Base-by-base conservation (phyloP, 2,329 filamentous ascomycete genomes). In the Diaporthe ilicicola region DNA sequence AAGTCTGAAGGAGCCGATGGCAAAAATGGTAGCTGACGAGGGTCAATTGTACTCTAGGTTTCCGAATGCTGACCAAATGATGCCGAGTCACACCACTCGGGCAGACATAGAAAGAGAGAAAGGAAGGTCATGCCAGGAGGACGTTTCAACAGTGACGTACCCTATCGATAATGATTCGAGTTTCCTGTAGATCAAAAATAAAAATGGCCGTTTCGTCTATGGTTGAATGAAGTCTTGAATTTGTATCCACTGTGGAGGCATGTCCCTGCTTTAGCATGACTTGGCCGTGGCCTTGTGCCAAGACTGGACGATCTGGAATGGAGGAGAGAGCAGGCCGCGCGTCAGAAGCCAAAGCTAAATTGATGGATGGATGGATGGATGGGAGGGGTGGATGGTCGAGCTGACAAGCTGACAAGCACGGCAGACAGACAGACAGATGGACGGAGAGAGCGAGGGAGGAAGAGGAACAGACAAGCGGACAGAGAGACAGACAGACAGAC, bases 271-370 rank as follows among this genome's bases (percentile, higher is more conserved):
- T n/a, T 24, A 37, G 51, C n/a, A 50, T 50, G 65, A 59, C 65
- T 48, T 50, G 65, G 55, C 32, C 34, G 13, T 32, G 37, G 39
- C 54, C 54, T 24, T 48, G 42, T 19, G 42, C 22, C 53, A 27
- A 29, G 42, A 29, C 53, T n/a, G 22, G 50, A 70, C 42, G 44
- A 29, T 32, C 29, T 42, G 32, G 54, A 59, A 17, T 34, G 29
- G 29, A 12, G n/a, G 24, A 50, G 34, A 39, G 10, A 39, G 10
- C 48, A 42, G 54, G 69, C 46, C 69, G 69, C 69, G 69, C 69
- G 69, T 59, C 51, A 56, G 27, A 64, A 50, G 59, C 44, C 62
- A 54, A 61, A 53, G 44, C 56, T 66, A 67, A 55, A 61, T 61
- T 15, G 37, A 66, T 67, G 39, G 50, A 48, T n/a, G 4, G 29